Percentiles rank a stretch among this genome's conserved stretches.
Evolutionary conservation across 495 filamentous ascomycete genomes (phyloP).

Genomic region (Viridothelium virens): DNA sequence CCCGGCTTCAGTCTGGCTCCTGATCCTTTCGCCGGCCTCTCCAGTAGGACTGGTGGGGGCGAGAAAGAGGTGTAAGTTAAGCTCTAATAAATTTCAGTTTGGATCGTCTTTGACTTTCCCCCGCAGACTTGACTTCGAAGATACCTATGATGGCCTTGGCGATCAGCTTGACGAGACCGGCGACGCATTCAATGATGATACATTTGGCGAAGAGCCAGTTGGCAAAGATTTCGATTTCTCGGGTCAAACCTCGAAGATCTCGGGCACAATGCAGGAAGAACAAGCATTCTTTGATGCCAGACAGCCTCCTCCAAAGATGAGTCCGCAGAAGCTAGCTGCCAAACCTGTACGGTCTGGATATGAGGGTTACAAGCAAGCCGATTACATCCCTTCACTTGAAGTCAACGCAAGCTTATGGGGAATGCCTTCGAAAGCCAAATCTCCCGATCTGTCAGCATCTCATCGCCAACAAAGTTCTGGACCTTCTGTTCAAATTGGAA

Average conservation of each 20-base stretch:
- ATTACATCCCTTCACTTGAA: constrained; percentile 74
- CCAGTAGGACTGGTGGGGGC: constrained; percentile 40
- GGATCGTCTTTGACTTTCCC: background rate
- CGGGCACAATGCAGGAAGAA: constrained; percentile 80
- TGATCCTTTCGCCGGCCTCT: constrained; percentile 83
- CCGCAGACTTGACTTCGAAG: constrained; percentile 79
- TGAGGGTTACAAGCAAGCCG: constrained; percentile 73
- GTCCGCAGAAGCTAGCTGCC: constrained; percentile 40
- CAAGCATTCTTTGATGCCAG: constrained; percentile 58
- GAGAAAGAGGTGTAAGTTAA: constrained; percentile 65
- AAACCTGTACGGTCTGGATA: constrained; percentile 70
- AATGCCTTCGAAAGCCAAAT: constrained; percentile 52
- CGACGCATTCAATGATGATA: constrained; percentile 96
- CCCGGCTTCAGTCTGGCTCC: constrained; percentile 75
- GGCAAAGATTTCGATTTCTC: constrained; percentile 98
- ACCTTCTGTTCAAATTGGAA: constrained; percentile 27
- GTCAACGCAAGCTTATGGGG: constrained; percentile 93
- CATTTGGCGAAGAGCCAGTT: constrained; percentile 61
- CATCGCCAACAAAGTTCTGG: constrained; percentile 27
- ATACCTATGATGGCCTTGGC: constrained; percentile 94
- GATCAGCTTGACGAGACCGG: constrained; percentile 87
- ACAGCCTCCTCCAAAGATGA: constrained; percentile 28
- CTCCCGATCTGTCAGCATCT: constrained; percentile 19
- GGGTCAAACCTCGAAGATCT: constrained; percentile 77
- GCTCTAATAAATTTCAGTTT: background rate